These are phyloP conservation scores for Schizosaccharomyces octosporus DNA, from an alignment of 805 yeast genomes.

Conservation along the genomic window DNA sequence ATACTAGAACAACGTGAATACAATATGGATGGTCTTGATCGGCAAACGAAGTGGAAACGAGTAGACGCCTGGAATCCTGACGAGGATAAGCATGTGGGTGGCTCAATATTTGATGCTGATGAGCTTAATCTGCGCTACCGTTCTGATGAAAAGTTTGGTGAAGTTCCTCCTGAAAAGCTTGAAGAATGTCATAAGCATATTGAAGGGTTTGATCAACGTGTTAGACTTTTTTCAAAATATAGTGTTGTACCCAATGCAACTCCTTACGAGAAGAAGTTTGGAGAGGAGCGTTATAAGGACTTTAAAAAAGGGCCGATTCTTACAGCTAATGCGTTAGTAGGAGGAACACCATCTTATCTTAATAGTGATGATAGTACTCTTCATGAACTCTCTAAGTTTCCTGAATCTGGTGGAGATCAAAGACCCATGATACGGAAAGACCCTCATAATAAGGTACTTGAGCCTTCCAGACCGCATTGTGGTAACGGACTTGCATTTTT, in stretches of 20 bases:
- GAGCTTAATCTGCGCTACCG: not conserved
- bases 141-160: not conserved
- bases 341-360: not conserved
- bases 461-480: not conserved
- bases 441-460: not conserved
- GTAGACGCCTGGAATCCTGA: conserved; percentile 1
- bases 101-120: not conserved
- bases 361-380: not conserved
- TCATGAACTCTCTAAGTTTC: not conserved
- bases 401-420: not conserved
- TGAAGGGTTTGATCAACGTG: not conserved
- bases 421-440: not conserved
- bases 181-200: not conserved
- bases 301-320: not conserved
- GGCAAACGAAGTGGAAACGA: not conserved
- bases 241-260: not conserved
- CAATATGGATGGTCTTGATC: conserved; percentile 20
- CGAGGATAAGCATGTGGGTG: not conserved
- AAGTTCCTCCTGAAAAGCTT: not conserved
- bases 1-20: conserved; percentile 58
- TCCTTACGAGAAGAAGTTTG: not conserved
- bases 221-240: not conserved
- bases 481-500: not conserved
- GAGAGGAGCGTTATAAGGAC: not conserved
- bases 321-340: not conserved